These are phyloP conservation scores for Claviceps citrina DNA, from an alignment of 2,329 filamentous ascomycete genomes.

Conservation along the genomic window DNA sequence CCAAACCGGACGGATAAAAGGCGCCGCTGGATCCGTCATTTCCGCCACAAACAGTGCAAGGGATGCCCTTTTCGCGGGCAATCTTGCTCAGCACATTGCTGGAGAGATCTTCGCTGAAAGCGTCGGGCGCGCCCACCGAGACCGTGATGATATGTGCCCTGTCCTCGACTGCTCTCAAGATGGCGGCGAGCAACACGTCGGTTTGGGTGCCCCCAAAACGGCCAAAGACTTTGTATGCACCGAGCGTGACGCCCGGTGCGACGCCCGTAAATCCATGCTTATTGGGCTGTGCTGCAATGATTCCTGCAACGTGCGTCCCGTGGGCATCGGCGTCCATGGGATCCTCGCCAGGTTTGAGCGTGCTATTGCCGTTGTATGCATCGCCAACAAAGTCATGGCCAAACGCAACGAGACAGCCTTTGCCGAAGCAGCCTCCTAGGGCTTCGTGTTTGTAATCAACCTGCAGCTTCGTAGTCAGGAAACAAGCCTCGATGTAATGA, in stretches of 20 bases:
- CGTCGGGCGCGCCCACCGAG: conserved; percentile 9
- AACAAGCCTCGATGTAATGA: too few relatives aligned
- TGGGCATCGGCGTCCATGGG: conserved; percentile 11
- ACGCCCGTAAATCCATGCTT: conserved; percentile 3
- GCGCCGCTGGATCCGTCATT: conserved; percentile 15
- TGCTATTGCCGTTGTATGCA: conserved; percentile 5
- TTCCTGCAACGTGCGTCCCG: conserved; percentile 13
- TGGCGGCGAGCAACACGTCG: conserved; percentile 38
- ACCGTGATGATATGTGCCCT: conserved; percentile 19
- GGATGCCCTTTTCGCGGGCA: conserved; percentile 14
- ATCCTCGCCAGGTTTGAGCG: conserved; percentile 9
- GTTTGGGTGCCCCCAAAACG: conserved; percentile 13
- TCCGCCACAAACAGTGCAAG: conserved; percentile 9
- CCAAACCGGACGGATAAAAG: conserved; percentile 6
- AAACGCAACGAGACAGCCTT: conserved; percentile 24
- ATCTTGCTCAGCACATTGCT: conserved; percentile 28
- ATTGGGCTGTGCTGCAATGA: conserved; percentile 12
- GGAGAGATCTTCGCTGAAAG: conserved; percentile 24
- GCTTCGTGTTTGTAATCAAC: conserved; percentile 44
- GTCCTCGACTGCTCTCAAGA: conserved; percentile 38
- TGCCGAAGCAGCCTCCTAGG: conserved; percentile 43
- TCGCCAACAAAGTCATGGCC: conserved; percentile 15
- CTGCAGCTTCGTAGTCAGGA: conserved; percentile 13
- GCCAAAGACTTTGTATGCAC: conserved; percentile 4
- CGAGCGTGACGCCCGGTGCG: conserved; percentile 3